Evolutionary conservation across 306 rosid species (phyloP), one percentile per base, ranked within the genome.

Genomic region (Ormosia emarginata): DNA sequence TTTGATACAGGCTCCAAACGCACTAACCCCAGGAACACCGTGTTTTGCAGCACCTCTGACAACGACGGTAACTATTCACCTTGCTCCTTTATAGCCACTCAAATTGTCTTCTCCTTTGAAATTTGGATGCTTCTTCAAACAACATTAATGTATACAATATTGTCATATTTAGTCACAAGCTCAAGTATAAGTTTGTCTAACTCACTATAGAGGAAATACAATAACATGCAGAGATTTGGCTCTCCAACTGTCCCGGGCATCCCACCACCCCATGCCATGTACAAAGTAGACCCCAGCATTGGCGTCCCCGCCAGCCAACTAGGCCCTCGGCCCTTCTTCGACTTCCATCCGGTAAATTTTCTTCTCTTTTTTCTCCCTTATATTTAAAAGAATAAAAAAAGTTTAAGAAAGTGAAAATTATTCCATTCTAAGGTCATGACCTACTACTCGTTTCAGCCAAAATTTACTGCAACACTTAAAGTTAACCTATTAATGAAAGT

Each of bases 281-380:
- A 87, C 84, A 91, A 90, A 91, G 81, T 69, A 49, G 90, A 92
- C 50, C 83, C 81, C 58, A 85, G 84, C 76, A 73, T 78, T 46
- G 81, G 73, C 79, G 62, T 72, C 70, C 78, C 85, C 2, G 13
- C 86, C 17, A 74, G 67, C 24, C 94, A 82, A 76, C 74, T 90
- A 5, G 69, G 88, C 33, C 91, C 90, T 52, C 90, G 77, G 3
- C 90, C 90, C 10, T 63, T 75, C 7, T 24, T 85, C 14, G 93
- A 94, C 83, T 89, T 89, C 57, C 91, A 89, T 71, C 98, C 98
- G 77, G 98, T 94, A 47, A 86, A 79, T 43, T 4, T 1, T 4
- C 30, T 33, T 7, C 33, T 34, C 7, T 50, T 7, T 5, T 13
- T 55, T 34, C 47, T 8, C 9, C 12, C 52, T 2, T 11, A 41